Base-by-base conservation (phyloP, 1,284 basidiomycete genomes). In the Microbotryum violaceum region DNA sequence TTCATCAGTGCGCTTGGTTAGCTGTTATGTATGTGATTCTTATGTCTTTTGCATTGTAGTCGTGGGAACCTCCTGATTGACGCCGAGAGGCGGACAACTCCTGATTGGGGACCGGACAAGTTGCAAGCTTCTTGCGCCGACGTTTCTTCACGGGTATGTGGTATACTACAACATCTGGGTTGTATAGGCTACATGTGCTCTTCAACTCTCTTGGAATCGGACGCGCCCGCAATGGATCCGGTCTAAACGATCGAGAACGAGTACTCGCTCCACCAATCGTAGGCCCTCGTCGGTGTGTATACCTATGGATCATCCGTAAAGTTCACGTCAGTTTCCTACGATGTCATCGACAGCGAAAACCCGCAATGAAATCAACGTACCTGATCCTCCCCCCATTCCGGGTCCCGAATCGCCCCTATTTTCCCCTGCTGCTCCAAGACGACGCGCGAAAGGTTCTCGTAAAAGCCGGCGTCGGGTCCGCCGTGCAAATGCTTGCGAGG, bases 391-490 rank as follows among this genome's bases (percentile, higher is more conserved):
- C 75, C 74, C 69, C 78, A 79, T 58, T 78, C 74, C 3, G 78
- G 79, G 57, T 80, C 78, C 71, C 81, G 80, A 58, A 82, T 79
- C 7, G 75, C 80, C 65, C 80, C 80, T 27, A 82, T 80, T 52
- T 75, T 72, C 6, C 77, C 77, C 67, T 82, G 78, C 54, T 78
- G 78, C 69, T 82, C 81, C 44, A 82, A 75, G 20, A 80, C 81
- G 20, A 81, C 62, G 58, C 79, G 80, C 3, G 78, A 78, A 60
- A 79, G 75, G 56, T 79, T 71, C 7, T 72, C 71, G 67, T 81
- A 80, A 27, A 71, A 55, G 8, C 58, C 64, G 4, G 57, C 23
- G 25, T 53, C 2, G 16, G 79, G 79, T 0, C 81, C 81, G 12
- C 78, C 79, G 63, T 81, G 81, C 54, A 71, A 72, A 12, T 53